Evolutionary conservation across 2,329 filamentous ascomycete genomes (phyloP), one percentile per base, ranked within the genome.

Genomic region (Chaetomium sp.): DNA sequence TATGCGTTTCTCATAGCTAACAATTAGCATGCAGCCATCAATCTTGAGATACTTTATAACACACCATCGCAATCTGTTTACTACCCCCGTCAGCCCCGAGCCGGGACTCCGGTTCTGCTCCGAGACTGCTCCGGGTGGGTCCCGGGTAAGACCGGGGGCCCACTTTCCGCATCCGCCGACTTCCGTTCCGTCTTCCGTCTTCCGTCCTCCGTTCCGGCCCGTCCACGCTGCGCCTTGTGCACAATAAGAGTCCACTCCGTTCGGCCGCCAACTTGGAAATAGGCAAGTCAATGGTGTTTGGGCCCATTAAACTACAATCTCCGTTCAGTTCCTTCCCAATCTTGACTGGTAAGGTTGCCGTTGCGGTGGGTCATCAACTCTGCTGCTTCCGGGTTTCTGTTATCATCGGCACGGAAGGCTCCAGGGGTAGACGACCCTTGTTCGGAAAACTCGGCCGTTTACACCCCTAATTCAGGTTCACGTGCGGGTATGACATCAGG

Each of bases 161-260:
- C 65, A 58, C 55, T 45, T 64, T 47, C 3, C 45, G 16, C 27
- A 47, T 19, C 38, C 51, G 49, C 60, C 49, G 25, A 31, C 62
- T 57, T 64, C 63, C 63, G 62, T 59, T 65, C 64, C 63, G 62
- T 59, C 33, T 68, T 69, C 65, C 68, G 68, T 62, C 33, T 67
- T 69, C 65, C 68, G 68, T 60, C 50, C 53, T 65, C 65, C 59
- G 62, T 53, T 55, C 62, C 59, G 62, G 47, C 38, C 25, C 21
- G 21, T 23, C 19, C 23, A 9, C 25, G 10, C 27, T 29, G 16
- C 27, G 27, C 33, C 33, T 10, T 51, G n/a, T 19, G 35, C n/a
- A n/a, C n/a, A n/a, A n/a, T n/a, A n/a, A n/a, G n/a, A 54, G 21
- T 25, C 49, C 57, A 51, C 42, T 42, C 35, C 19, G 10, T n/a